Conservation (phyloP, 352 stramenopile genomes). For the Chrysophaeum taylorii region DNA sequence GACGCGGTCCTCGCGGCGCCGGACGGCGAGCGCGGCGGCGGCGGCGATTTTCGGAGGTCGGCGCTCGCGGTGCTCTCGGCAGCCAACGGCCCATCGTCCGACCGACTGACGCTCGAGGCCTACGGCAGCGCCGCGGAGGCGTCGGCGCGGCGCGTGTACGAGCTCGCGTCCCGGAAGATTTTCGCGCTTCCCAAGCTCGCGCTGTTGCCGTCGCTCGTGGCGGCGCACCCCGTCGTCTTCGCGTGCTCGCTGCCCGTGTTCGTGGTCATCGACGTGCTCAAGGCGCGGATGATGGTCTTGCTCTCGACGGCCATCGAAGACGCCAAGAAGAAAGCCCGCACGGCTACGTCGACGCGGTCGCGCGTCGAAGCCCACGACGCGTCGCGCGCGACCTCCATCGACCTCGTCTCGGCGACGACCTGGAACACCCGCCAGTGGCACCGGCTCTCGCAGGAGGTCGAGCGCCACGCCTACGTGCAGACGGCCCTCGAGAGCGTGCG, state of each 20-base stretch:
- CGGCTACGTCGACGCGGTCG: background rate
- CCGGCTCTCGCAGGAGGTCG: background rate
- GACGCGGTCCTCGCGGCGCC: background rate
- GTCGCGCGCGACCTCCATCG: background rate
- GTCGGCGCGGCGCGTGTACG: background rate
- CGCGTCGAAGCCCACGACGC: background rate
- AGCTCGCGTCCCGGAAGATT: slow-evolving; percentile 2
- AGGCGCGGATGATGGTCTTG: background rate
- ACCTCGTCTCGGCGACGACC: background rate
- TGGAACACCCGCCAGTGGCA: background rate
- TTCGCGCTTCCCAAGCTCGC: slow-evolving; percentile 4
- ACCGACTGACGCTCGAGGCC: background rate
- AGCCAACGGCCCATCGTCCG: background rate
- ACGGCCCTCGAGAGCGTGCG: background rate
- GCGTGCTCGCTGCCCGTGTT: background rate
- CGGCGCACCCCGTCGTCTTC: background rate
- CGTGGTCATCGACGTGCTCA: background rate
- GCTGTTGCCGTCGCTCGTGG: background rate
- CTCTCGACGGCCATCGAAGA: background rate
- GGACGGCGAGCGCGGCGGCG: too few relatives aligned
- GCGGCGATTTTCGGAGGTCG: too few relatives aligned
- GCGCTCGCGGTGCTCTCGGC: background rate
- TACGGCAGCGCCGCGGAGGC: background rate
- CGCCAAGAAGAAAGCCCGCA: background rate
- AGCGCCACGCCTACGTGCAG: background rate